Conservation (phyloP, 768 basidiomycete species). For the Agaricus subrufescens region DNA sequence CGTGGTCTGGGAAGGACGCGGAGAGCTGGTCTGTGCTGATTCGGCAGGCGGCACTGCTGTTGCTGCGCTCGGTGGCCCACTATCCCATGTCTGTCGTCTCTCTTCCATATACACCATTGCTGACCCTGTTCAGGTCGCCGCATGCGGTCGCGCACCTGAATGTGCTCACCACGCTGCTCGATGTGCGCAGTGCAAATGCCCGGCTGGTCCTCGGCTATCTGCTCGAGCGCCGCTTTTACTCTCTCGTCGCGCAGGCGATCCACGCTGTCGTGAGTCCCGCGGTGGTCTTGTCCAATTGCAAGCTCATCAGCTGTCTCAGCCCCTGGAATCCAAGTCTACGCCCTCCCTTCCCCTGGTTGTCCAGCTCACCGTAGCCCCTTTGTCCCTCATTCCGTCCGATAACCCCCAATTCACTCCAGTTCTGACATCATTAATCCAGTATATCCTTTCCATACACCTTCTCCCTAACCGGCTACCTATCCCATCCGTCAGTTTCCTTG, state of each 20-base stretch:
- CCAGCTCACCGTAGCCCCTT: slow-evolving; percentile 38
- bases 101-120: neutral
- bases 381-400: slow-evolving; percentile 22
- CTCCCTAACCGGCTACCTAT: slow-evolving; percentile 74
- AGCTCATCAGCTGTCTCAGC: slow-evolving; percentile 30
- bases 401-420: slow-evolving; percentile 24
- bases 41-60: slow-evolving; percentile 37
- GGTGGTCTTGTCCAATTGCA: neutral
- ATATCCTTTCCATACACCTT: slow-evolving; percentile 68
- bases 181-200: slow-evolving; percentile 22
- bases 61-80: slow-evolving; percentile 49
- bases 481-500: slow-evolving; percentile 56
- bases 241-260: slow-evolving; percentile 34
- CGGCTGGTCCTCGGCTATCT: slow-evolving; percentile 41
- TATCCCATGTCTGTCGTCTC: slow-evolving; percentile 41
- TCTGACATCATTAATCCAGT: slow-evolving; percentile 38
- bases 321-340: slow-evolving; percentile 51
- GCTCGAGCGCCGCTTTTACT: slow-evolving; percentile 42
- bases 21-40: slow-evolving; percentile 64
- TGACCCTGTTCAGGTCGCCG: slow-evolving; percentile 34
- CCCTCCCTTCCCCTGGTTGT: slow-evolving; percentile 45
- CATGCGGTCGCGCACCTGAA: slow-evolving; percentile 43
- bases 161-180: slow-evolving; percentile 46
- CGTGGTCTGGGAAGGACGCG: slow-evolving; percentile 12
- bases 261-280: slow-evolving; percentile 43